Conservation (phyloP, 2,329 filamentous ascomycete species). For the Penicillium capsulatum region DNA sequence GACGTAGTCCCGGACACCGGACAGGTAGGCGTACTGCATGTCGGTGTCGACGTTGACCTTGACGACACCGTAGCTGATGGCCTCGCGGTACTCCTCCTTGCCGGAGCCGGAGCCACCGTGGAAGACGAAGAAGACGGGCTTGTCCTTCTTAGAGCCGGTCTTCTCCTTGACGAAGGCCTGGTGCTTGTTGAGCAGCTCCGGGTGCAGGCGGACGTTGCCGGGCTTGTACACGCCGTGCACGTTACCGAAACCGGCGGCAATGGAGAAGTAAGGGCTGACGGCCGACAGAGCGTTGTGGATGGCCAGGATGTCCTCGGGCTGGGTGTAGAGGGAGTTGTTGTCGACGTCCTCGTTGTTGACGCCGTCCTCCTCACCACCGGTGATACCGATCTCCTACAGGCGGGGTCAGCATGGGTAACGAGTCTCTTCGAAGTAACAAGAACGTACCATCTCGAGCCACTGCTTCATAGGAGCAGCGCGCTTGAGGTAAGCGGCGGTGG, state of each 20-base stretch:
- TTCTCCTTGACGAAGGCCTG: slow-evolving; percentile 85
- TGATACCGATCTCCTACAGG: slow-evolving; percentile 75
- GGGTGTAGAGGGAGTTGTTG: slow-evolving; percentile 95
- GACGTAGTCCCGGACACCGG: slow-evolving; percentile 91
- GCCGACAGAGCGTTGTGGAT: slow-evolving; percentile 82
- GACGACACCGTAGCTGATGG: slow-evolving; percentile 89
- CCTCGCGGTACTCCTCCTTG: slow-evolving; percentile 85
- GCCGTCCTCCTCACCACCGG: slow-evolving; percentile 94
- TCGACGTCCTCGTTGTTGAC: slow-evolving; percentile 98
- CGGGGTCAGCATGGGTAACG: neutral
- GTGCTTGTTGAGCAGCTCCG: slow-evolving; percentile 94
- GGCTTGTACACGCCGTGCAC: slow-evolving; percentile 99
- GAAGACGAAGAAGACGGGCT: slow-evolving; percentile 99
- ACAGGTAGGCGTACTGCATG: slow-evolving; percentile 90
- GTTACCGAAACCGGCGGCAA: slow-evolving; percentile 96
- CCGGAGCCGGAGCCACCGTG: slow-evolving; percentile 91
- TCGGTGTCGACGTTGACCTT: slow-evolving; percentile 99
- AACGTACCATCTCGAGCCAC: slow-evolving; percentile 90
- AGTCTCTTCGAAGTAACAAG: neutral
- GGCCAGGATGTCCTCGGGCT: slow-evolving; percentile 90
- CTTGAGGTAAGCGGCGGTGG: slow-evolving; percentile 89
- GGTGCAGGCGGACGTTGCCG: slow-evolving; percentile 93
- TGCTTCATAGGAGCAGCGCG: slow-evolving; percentile 95
- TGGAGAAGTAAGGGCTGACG: slow-evolving; percentile 95
- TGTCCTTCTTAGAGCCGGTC: slow-evolving; percentile 65